Evolutionary conservation across 345 rosid species (phyloP), one percentile per base, ranked within the genome.

Genomic region (Populus tremula): DNA sequence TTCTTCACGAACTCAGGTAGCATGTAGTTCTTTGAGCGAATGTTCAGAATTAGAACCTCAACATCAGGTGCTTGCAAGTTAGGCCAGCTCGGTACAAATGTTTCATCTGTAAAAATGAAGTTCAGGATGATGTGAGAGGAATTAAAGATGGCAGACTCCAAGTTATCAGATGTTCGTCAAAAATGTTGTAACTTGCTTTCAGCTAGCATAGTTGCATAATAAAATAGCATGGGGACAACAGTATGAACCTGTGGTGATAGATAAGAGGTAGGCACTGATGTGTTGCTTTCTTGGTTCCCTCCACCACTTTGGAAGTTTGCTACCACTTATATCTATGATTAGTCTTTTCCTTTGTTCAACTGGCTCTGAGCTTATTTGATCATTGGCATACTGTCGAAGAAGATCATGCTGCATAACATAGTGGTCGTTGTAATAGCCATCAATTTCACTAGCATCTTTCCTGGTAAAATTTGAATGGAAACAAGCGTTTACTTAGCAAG

Each of bases 1-100:
- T 73, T 67, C 62, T 76, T 76, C 49, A 90, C 81, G 80, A 87
- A 93, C 43, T 27, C 70, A 5, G 94, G 93, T 54, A 94, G 77
- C 11, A 76, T 41, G 75, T 85, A 82, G 36, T 45, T 67, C 61
- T 66, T 66, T 27, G 70, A 3, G 33, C 56, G 62, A 23, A 82
- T 66, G 69, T 82, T 75, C 23, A 82, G 77, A 36, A 75, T 70
- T 56, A 82, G 27, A 71, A 61, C 81, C 80, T 80, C 67, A 17
- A 74, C 77, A 25, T 74, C 54, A 56, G 84, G 83, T 53, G 79
- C 79, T 77, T 74, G 39, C 43, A 83, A 65, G 59, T 38, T 43
- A 41, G 6, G 2, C 81, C 86, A 83, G 33, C 16, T 66, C 27
- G 79, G 77, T 2, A 49, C 50, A 76, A 80, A 83, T 33, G 8